Conservation (phyloP, 371 early-diverging fungal species). For the Apophysomyces trapeziformis region DNA sequence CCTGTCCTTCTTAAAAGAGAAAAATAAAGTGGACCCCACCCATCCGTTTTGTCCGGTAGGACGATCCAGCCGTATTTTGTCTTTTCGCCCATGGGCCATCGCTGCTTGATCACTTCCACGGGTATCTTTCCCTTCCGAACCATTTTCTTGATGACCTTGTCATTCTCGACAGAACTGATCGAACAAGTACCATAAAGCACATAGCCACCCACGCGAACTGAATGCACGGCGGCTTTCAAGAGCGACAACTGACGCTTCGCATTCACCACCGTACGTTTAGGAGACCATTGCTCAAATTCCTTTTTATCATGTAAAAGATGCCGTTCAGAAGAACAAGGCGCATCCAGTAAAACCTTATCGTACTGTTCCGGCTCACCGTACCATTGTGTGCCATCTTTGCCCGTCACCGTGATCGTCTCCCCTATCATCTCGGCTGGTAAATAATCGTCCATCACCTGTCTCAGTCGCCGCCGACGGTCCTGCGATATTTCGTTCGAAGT, state of each 20-base stretch:
- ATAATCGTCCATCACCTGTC: conserved; percentile 63
- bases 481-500: conserved; percentile 60
- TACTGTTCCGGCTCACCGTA: conserved; percentile 54
- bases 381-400: conserved; percentile 60
- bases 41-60: conserved; percentile 56
- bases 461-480: conserved; percentile 58
- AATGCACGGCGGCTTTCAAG: conserved; percentile 62
- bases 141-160: conserved; percentile 62
- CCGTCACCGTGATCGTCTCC: conserved; percentile 51
- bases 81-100: conserved; percentile 57
- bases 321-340: conserved; percentile 82
- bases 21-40: conserved; percentile 69
- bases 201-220: conserved; percentile 61
- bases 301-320: conserved; percentile 61
- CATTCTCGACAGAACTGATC: conserved; percentile 71
- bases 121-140: conserved; percentile 47
- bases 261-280: conserved; percentile 52
- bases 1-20: conserved; percentile 46
- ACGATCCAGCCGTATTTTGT: conserved; percentile 66
- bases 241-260: conserved; percentile 62
- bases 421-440: conserved; percentile 47
- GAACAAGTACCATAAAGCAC: conserved; percentile 81
- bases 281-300: conserved; percentile 59
- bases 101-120: conserved; percentile 42
- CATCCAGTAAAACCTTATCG: conserved; percentile 74